Percentiles rank a stretch among this genome's conserved stretches.
phyloP scores from a whole-genome alignment of 257 asterid genomes.

The Sherardia arvensis region DNA sequence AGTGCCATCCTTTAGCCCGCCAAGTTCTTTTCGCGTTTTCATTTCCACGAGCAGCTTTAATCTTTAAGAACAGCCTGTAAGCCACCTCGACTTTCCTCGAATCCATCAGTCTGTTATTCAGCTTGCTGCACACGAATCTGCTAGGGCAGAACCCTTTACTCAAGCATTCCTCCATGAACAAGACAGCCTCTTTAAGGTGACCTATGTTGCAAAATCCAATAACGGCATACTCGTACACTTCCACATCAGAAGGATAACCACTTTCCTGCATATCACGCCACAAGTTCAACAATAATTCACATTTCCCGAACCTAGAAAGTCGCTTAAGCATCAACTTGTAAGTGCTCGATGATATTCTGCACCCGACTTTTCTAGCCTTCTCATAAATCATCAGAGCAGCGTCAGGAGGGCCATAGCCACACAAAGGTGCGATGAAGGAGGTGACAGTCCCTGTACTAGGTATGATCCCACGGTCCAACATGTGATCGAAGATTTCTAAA shows the following conservation, averaged over 20 bases:
- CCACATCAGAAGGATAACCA: conserved; percentile 64
- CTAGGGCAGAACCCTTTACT: conserved; percentile 59
- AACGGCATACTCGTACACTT: conserved; percentile 63
- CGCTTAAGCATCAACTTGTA: conserved; percentile 72
- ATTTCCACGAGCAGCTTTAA: conserved; percentile 49
- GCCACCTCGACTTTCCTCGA: conserved; percentile 63
- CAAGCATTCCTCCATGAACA: conserved; percentile 65
- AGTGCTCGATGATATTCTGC: conserved; percentile 49
- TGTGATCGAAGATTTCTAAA: conserved; percentile 70
- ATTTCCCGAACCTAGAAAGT: conserved; percentile 81
- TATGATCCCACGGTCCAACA: conserved; percentile 53
- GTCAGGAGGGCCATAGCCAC: conserved; percentile 88
- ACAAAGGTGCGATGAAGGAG: conserved; percentile 54
- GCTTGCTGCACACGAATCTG: conserved; percentile 66
- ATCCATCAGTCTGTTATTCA: conserved; percentile 58
- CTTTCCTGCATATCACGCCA: conserved; percentile 83
- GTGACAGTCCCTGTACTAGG: conserved; percentile 64
- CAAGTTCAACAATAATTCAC: conserved; percentile 56
- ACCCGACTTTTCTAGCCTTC: conserved; percentile 67
- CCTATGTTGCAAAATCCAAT: conserved; percentile 81
- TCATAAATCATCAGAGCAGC: conserved; percentile 79
- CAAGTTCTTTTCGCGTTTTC: conserved; percentile 71
- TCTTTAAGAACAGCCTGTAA: conserved; percentile 60
- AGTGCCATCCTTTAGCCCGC: conserved; percentile 96
- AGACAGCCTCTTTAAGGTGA: conserved; percentile 61